These are phyloP conservation scores for Phytophthora megakarya DNA, from an alignment of 352 stramenopile genomes.

Conservation along the genomic window DNA sequence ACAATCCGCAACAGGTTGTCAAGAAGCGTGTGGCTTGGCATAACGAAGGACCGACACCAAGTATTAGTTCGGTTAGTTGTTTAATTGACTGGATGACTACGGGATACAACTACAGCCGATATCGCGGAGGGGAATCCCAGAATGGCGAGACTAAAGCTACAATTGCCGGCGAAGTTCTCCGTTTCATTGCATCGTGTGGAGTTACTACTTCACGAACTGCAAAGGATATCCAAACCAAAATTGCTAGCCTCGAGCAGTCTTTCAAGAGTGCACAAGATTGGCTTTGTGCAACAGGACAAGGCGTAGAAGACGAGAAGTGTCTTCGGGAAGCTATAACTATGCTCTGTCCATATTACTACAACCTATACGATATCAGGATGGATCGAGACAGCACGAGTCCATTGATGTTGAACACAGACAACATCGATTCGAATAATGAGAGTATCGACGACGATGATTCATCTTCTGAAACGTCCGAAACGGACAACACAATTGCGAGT, in stretches of 20 bases:
- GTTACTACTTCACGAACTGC: constrained; percentile 17
- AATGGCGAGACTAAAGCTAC: constrained; percentile 17
- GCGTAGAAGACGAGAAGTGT: constrained; percentile 12
- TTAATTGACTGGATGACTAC: constrained; percentile 31
- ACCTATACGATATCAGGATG: too few species aligned
- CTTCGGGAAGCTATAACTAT: too few species aligned
- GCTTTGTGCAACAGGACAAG: constrained; percentile 25
- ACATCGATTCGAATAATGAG: too few species aligned
- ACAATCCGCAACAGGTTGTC: too few species aligned
- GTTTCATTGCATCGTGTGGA: constrained; percentile 4
- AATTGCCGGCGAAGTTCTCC: constrained; percentile 17
- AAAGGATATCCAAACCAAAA: constrained; percentile 27
- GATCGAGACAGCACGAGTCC: too few species aligned
- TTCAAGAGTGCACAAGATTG: constrained; percentile 20
- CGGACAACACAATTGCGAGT: too few species aligned
- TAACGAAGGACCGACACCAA: neutral
- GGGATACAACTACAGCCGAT: constrained; percentile 25
- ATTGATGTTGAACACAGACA: too few species aligned
- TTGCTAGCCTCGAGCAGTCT: constrained; percentile 13
- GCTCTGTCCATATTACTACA: too few species aligned
- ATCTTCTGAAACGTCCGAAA: too few species aligned
- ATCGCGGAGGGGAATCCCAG: constrained; percentile 25
- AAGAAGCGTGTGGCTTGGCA: too few species aligned
- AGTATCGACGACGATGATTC: too few species aligned
- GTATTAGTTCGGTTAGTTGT: constrained; percentile 26